Evolutionary conservation across 805 yeast genomes (phyloP).

Genomic region (Yarrowia bubula): DNA sequence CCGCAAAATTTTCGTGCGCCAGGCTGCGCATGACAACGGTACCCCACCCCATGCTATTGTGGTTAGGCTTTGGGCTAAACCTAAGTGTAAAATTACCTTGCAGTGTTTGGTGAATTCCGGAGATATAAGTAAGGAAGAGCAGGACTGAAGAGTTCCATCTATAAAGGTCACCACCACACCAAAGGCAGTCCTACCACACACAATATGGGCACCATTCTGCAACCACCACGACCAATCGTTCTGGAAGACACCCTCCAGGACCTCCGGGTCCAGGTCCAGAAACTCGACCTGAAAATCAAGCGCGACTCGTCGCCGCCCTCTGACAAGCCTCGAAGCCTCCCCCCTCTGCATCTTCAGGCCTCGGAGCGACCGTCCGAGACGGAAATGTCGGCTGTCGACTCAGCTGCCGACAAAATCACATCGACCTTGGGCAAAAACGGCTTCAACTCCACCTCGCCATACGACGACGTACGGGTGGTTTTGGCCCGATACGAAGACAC

Average conservation of each 20-base stretch:
- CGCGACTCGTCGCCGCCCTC: conserved; percentile 11
- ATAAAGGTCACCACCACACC: neutral
- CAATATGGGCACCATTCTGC: conserved; percentile 12
- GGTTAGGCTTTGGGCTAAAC: neutral
- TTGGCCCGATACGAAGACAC: conserved; percentile 13
- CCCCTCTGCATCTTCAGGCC: neutral
- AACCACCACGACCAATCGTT: conserved; percentile 2
- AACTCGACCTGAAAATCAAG: conserved; percentile 22
- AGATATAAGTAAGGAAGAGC: conserved; percentile 3
- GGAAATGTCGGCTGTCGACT: conserved; percentile 8
- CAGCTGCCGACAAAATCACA: conserved; percentile 4
- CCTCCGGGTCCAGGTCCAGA: conserved; percentile 20
- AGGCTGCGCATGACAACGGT: conserved; percentile 15
- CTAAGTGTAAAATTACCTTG: neutral
- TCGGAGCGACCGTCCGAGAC: neutral
- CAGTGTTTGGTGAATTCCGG: neutral
- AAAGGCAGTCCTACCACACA: too few species aligned
- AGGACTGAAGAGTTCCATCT: neutral
- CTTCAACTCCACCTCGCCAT: conserved; percentile 7
- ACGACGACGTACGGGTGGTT: conserved; percentile 15
- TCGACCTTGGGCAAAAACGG: conserved; percentile 1
- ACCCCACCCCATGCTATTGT: conserved; percentile 22
- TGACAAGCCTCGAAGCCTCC: neutral
- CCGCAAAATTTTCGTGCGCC: conserved; percentile 22
- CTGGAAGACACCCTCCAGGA: conserved; percentile 21